A percentile compares a stretch with the other conserved stretches of the same genome.
phyloP scores from a whole-genome alignment of 352 stramenopile species.

The Globisporangium irregulare region DNA sequence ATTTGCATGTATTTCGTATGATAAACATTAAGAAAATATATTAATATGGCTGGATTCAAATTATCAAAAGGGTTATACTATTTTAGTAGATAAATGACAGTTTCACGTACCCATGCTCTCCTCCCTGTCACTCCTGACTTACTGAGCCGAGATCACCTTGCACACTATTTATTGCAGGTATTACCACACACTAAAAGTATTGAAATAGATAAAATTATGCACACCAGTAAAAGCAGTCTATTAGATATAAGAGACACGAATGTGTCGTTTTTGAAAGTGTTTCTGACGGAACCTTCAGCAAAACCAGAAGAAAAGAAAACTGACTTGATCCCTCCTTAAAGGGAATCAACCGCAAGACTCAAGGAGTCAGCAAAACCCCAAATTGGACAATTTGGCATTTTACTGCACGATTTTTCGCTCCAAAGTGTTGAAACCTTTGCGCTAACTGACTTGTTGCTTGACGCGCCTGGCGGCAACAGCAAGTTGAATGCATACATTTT shows the following conservation, averaged over 20 bases:
- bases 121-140: background rate
- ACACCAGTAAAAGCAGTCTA: no score
- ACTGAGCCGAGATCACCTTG: background rate
- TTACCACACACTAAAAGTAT: background rate
- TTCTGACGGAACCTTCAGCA: background rate
- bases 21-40: background rate
- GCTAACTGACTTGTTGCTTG: background rate
- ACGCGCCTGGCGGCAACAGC: background rate
- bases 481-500: background rate
- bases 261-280: background rate
- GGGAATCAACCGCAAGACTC: background rate
- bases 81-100: background rate
- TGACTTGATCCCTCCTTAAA: background rate
- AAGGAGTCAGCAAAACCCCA: background rate
- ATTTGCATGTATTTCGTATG: background rate
- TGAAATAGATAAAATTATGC: background rate
- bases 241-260: no score
- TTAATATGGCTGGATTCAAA: background rate
- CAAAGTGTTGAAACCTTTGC: background rate
- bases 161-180: background rate
- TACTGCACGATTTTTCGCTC: background rate
- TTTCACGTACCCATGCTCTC: background rate
- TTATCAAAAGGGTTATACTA: background rate
- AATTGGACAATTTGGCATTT: background rate
- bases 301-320: background rate